These are phyloP conservation scores for Acacia crassicarpa DNA, from an alignment of 306 rosid species.

Conservation along the genomic window DNA sequence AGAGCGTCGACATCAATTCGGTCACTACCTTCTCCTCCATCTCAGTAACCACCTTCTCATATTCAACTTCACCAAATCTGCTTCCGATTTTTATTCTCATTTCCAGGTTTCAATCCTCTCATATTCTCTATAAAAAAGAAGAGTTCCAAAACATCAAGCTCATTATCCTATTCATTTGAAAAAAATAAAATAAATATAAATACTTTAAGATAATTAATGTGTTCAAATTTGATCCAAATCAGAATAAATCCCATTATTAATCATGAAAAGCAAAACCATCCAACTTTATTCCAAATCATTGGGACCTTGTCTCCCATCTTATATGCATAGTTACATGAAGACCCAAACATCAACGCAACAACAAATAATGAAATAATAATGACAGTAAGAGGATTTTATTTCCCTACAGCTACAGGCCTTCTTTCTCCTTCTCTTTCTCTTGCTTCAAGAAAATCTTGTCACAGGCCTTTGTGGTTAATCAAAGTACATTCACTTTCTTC, in stretches of 20 bases:
- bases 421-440: not conserved
- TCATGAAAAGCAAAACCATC: not conserved
- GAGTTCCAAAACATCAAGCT: too few relatives aligned
- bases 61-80: too few relatives aligned
- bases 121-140: too few relatives aligned
- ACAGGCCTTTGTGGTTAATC: not conserved
- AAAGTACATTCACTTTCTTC: not conserved
- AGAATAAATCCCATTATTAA: not conserved
- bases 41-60: too few relatives aligned
- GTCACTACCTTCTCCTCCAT: too few relatives aligned
- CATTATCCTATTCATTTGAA: too few relatives aligned
- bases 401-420: not conserved
- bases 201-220: too few relatives aligned
- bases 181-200: too few relatives aligned
- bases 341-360: not conserved
- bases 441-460: conserved; percentile 21
- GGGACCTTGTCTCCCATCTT: not conserved
- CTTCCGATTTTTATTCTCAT: too few relatives aligned
- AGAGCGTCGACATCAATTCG: too few relatives aligned
- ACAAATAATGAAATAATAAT: conserved; percentile 20
- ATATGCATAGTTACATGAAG: conserved; percentile 29
- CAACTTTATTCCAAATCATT: conserved; percentile 3
- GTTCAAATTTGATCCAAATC: too few relatives aligned
- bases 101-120: too few relatives aligned
- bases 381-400: conserved; percentile 3